Evolutionary conservation across 345 rosid genomes (phyloP).

Genomic region (Euclidium syriacum): DNA sequence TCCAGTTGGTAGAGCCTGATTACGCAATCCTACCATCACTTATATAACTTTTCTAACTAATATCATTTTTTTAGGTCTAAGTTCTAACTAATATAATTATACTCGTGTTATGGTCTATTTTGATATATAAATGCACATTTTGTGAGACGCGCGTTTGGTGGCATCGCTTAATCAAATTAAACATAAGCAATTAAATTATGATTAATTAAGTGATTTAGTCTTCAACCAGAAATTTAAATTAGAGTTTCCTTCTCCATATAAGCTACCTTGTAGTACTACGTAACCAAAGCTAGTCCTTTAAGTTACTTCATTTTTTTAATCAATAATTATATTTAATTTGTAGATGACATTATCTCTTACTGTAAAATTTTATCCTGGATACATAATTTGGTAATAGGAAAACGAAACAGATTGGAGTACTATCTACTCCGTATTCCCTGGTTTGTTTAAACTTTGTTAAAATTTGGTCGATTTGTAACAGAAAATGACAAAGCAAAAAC

Average conservation of each 20-base stretch:
- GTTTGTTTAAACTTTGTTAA: neutral
- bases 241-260: conserved; percentile 16
- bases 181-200: conserved; percentile 6
- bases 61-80: neutral
- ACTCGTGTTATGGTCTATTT: conserved; percentile 16
- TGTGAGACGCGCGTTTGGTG: conserved; percentile 29
- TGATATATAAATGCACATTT: conserved; percentile 8
- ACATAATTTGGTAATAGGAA: neutral
- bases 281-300: conserved; percentile 32
- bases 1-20: conserved; percentile 52
- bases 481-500: neutral
- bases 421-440: neutral
- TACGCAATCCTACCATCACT: conserved; percentile 30
- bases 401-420: neutral
- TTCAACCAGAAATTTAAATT: conserved; percentile 5
- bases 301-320: conserved; percentile 17
- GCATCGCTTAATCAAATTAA: conserved; percentile 30
- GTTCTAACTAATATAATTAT: neutral
- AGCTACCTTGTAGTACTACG: conserved; percentile 31
- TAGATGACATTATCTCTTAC: conserved; percentile 21
- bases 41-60: conserved; percentile 9
- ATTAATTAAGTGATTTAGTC: conserved; percentile 22
- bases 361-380: neutral
- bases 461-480: neutral
- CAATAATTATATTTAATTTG: neutral